These are phyloP conservation scores for Ramichloridium luteum DNA, from an alignment of 2,329 filamentous ascomycete genomes.

Conservation along the genomic window DNA sequence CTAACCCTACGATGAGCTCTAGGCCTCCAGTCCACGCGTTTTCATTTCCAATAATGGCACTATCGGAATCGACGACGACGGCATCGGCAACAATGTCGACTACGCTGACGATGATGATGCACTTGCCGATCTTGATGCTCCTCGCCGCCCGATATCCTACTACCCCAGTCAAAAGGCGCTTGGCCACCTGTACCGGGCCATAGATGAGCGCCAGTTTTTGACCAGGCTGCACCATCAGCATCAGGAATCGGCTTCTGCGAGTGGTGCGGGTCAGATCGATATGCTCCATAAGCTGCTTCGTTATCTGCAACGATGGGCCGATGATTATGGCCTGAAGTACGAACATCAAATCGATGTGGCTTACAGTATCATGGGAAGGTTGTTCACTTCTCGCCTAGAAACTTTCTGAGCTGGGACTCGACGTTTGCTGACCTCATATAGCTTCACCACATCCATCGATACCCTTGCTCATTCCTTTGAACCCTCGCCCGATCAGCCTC, in stretches of 20 bases:
- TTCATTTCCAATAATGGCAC: constrained; percentile 34
- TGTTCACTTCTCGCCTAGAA: constrained; percentile 6
- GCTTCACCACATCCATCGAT: constrained; percentile 42
- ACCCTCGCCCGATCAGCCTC: constrained; percentile 28
- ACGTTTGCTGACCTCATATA: no score
- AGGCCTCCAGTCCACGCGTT: constrained; percentile 34
- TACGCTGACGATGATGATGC: constrained; percentile 36
- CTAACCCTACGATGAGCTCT: no score
- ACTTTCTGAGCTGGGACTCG: not conserved
- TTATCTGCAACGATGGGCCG: constrained; percentile 27
- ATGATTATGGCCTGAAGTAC: constrained; percentile 22
- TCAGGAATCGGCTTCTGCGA: constrained; percentile 1
- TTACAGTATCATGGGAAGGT: constrained; percentile 36
- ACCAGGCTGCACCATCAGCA: constrained; percentile 28
- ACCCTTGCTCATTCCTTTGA: constrained; percentile 37
- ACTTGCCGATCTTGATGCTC: constrained; percentile 20
- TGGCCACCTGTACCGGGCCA: constrained; percentile 56
- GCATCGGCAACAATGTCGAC: constrained; percentile 35
- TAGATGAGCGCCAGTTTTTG: constrained; percentile 61
- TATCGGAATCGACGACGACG: constrained; percentile 36
- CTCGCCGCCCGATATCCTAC: constrained; percentile 36
- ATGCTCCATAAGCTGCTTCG: constrained; percentile 26
- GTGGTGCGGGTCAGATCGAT: not conserved
- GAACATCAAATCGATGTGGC: constrained; percentile 28
- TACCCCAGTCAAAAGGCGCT: constrained; percentile 58